Evolutionary conservation across 148 eudicot species (phyloP).

Genomic region (Silene conica): DNA sequence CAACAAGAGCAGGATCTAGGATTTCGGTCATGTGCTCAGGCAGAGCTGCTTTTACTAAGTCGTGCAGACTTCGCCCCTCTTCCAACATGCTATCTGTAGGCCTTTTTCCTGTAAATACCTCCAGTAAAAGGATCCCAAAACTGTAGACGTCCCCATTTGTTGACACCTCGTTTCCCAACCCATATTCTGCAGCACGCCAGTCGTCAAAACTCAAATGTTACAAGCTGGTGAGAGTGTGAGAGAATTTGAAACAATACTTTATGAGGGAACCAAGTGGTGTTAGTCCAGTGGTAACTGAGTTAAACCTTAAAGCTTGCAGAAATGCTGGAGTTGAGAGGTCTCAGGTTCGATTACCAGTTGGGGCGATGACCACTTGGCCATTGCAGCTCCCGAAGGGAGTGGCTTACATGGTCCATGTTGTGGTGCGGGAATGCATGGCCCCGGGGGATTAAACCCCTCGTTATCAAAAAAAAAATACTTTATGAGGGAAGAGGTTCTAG

Average conservation of each 20-base stretch:
- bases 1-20: constrained; percentile 12
- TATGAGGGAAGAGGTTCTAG: too few species aligned
- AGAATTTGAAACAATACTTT: neutral
- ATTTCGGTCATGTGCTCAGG: constrained; percentile 17
- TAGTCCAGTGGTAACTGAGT: too few species aligned
- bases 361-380: too few species aligned
- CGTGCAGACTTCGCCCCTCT: constrained; percentile 14
- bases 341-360: too few species aligned
- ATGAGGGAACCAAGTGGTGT: too few species aligned
- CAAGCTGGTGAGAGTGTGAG: neutral
- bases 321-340: too few species aligned
- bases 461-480: too few species aligned
- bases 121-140: constrained; percentile 33
- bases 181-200: constrained; percentile 25
- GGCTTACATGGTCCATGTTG: too few species aligned
- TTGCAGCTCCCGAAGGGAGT: too few species aligned
- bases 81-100: constrained; percentile 24
- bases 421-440: too few species aligned
- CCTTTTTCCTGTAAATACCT: constrained; percentile 30
- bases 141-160: constrained; percentile 31
- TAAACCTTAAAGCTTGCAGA: too few species aligned
- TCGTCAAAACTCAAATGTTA: neutral
- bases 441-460: too few species aligned
- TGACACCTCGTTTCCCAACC: constrained; percentile 28
- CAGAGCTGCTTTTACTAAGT: constrained; percentile 17